Base-by-base conservation (phyloP, 768 basidiomycete genomes). In the Tubosaeta brunneosetosa region DNA sequence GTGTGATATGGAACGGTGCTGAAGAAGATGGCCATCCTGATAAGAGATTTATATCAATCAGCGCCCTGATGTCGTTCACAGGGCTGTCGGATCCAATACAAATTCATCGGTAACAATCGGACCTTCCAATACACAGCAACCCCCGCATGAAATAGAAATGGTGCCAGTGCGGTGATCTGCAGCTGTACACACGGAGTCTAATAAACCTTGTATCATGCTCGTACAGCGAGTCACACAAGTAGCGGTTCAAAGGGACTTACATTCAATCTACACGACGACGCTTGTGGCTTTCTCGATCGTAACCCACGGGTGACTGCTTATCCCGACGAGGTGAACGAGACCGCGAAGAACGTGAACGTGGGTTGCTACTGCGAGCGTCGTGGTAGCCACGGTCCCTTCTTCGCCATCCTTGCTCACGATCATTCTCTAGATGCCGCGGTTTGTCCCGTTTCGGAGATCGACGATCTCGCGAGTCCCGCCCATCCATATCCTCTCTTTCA, bases 231-330 rank as follows among this genome's bases (percentile, higher is more conserved):
- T 49, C 42, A 49, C 49, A 31, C 37, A 22, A 44, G 47, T 16
- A 47, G 25, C 46, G 19, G 41, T 44, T n/a, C 52, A 49, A 47
- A 27, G 13, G 47, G 38, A 62, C 63, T 57, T 61, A 59, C 58
- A 53, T 51, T 70, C 72, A 82, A 57, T 83, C 81, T 57, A 83
- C 58, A 52, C 83, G 77, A 60, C 83, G 73, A 55, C 82, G 78
- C 59, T 84, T 84, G 53, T 73, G 64, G 37, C 66, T 66, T 54
- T 70, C 71, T 51, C 62, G 61, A 47, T 65, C 66, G 32, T 66
- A 65, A 61, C 72, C 74, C 50, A 38, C 49, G 42, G 43, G 45
- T 48, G 55, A 34, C 27, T 57, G 62, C 32, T 44, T 59, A 33
- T 66, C 65, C 45, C 69, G 63, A 55, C 52, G 57, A 40, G 69